Evolutionary conservation across 768 basidiomycete genomes (phyloP), one percentile per base, ranked within the genome.

Genomic region (Rhizopogon vesiculosus): DNA sequence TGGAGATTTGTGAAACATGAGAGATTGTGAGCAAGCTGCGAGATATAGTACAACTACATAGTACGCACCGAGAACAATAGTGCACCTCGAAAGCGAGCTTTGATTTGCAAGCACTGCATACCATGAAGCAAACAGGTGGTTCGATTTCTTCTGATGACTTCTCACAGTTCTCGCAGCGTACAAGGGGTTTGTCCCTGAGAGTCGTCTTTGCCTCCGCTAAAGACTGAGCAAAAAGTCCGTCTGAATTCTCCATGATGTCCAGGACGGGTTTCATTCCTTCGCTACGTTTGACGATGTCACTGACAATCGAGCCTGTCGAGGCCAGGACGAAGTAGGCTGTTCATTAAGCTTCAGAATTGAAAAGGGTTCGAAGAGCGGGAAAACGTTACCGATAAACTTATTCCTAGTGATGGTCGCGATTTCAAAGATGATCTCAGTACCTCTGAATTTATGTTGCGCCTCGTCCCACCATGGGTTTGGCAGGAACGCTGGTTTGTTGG

Each of bases 91-190:
- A 62, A 16, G 55, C 33, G 8, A 62, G 57, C 40, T 64, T 62
- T 18, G 53, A 1, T 43, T 62, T 65, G 50, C 62, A 64, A 22
- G 39, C 22, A 29, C 64, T 60, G 56, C 64, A 65, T 44, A 62
- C n/a, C 62, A 62, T 64, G 50, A 62, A 65, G 19, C 59, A 57
- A 15, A 39, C n/a, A 44, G 53, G 39, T 10, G 42, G 45, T 5
- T 59, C 59, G 42, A 62, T 53, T 25, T 62, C 63, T 18, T 53
- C 57, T 13, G 59, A 55, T 22, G 42, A 61, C 42, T 56, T 60
- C 16, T 54, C 58, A 53, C 62, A 63, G 43, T 59, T 57, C 38
- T 63, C 55, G 48, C 62, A 63, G 51, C 62, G 62, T 10, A 62
- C 55, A 29, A 58, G 25, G 13, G 64, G 59, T 50, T 59, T 62